Base-by-base conservation (phyloP, 306 rosid genomes). In the Canavalia ensiformis region DNA sequence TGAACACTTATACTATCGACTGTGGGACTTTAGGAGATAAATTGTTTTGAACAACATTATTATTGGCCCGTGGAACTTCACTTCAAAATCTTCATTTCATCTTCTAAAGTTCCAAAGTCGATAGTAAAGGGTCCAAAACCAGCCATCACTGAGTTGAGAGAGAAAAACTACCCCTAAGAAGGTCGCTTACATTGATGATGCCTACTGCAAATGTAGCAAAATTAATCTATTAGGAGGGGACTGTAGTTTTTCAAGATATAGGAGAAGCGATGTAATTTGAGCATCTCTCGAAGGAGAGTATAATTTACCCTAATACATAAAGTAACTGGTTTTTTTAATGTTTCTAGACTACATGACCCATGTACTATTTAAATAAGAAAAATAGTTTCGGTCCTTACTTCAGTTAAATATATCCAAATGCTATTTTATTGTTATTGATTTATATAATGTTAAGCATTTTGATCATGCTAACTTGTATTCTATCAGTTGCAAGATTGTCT, bases 401-500 rank as follows among this genome's bases (percentile, higher is more conserved):
- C 47, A 62, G 13, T 72, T 42, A 51, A 62, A 62, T 71, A 41
- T 18, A 66, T 66, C 62, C 30, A 28, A 47, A 64, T 78, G 51
- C 55, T 47, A 47, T 64, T 60, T 34, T 37, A 35, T 80, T 58
- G 50, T 44, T 68, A 66, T 56, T 84, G 35, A 56, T 70, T 76
- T 41, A 57, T 66, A 33, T 49, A 69, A 75, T 52, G 79, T 68
- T 75, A 37, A 44, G 54, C 39, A 44, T 55, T 70, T 45, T 68
- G 65, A 65, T 35, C 63, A 33, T 10, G 29, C 25, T 34, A 66
- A 83, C 56, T 78, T 51, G 41, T 68, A 72, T 42, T 69, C 77
- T 67, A 51, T 76, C 78, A 73, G 68, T 76, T 66, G 67, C 75
- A 59, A 66, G 79, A 76, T 35, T 56, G 76, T 57, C 59, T 49